Conservation (phyloP, 768 basidiomycete genomes). For the Chalciporus sphaerocephalus region DNA sequence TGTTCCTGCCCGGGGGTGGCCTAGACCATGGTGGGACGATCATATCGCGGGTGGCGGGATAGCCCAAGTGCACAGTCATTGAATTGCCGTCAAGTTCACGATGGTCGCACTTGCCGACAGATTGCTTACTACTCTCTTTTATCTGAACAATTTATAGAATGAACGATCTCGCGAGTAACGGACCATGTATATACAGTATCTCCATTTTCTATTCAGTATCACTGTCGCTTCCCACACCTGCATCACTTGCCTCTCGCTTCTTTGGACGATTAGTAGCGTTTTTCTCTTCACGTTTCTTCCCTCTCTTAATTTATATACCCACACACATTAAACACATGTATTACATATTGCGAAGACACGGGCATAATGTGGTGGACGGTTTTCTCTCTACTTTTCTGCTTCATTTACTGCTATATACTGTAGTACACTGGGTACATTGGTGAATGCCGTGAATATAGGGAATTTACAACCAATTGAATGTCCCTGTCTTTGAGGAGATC, state of each 20-base stretch:
- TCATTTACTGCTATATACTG: background rate
- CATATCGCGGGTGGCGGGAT: conserved; percentile 34
- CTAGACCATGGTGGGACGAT: conserved; percentile 33
- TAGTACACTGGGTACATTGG: background rate
- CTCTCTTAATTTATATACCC: conserved; percentile 1
- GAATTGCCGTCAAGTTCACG: no score
- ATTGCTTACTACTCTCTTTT: background rate
- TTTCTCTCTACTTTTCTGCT: background rate
- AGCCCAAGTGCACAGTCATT: background rate
- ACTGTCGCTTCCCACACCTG: background rate
- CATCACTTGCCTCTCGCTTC: background rate
- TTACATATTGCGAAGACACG: conserved; percentile 9
- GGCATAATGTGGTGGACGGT: background rate
- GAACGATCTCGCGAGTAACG: background rate
- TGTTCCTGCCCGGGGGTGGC: conserved; percentile 26
- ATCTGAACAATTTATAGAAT: background rate
- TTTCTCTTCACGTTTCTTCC: conserved; percentile 1
- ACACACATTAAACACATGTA: background rate
- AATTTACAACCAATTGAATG: no score
- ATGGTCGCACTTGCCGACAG: background rate
- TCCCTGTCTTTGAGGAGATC: no score
- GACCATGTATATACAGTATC: background rate
- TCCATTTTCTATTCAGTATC: background rate
- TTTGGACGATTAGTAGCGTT: background rate
- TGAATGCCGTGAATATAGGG: no score